Evolutionary conservation across 345 rosid genomes (phyloP), one percentile per base, ranked within the genome.

Genomic region (Eucalyptus erythrocorys): DNA sequence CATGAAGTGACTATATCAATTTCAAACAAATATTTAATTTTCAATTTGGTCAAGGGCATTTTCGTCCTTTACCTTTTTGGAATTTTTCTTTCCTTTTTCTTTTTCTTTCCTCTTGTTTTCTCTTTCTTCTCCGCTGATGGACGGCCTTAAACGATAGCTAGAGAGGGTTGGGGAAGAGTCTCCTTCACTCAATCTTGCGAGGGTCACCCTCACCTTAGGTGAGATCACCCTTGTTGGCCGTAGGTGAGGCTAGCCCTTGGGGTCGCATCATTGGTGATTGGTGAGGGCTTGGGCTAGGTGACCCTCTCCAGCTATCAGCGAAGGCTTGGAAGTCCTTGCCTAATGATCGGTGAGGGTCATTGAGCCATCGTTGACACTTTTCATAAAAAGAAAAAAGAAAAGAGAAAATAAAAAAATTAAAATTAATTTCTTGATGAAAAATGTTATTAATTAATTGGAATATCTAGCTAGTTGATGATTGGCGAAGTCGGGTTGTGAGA

Each of bases 371-470:
- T 51, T 51, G 5, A 5, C 57, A 51, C 4, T 51, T 51, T 0
- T 51, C 0, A 21, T 0, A 51, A 51, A 51, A 10, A 21, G 57
- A 51, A 21, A 50, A 17, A 0, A 17, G 3, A 50, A 51, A 19
- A 7, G 0, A 1, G 4, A 48, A 13, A 1, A 4, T n/a, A 3
- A 48, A 14, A 13, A 48, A 48, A 5, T 48, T 0, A 43, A 17
- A 50, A 51, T 19, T 19, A 51, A 50, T 3, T 7, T 51, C 7
- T 51, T 19, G 2, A 51, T 0, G 2, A 51, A 51, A 51, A 19
- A 3, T 19, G 10, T 51, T 7, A 0, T 51, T 51, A 0, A 51
- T 3, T 51, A 1, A 0, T 7, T 0, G 0, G 0, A 51, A 51
- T 21, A 51, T 51, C 5, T 51, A 51, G 5, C 10, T 8, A 21